phyloP scores from a whole-genome alignment of 2,329 filamentous ascomycete species.

The Pestalotiopsis fici region DNA sequence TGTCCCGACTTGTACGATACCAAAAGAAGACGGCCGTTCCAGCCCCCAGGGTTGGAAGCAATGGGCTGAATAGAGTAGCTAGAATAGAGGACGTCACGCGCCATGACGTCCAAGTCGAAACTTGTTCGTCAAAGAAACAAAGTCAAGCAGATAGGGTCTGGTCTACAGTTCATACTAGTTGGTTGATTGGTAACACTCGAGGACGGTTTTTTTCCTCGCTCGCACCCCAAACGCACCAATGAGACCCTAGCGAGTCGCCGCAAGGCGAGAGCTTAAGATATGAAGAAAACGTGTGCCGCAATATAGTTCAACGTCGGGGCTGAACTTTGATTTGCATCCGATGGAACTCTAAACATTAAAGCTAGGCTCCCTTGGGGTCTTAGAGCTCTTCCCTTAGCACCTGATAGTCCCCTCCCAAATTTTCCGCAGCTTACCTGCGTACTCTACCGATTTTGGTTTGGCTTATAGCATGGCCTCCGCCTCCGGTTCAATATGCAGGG shows the following conservation, averaged over 20 bases:
- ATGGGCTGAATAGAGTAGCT: neutral
- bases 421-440: too few species aligned
- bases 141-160: too few species aligned
- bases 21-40: too few species aligned
- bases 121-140: too few species aligned
- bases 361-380: too few species aligned
- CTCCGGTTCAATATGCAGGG: too few species aligned
- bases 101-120: neutral
- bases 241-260: neutral
- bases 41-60: neutral
- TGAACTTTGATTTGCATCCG: neutral
- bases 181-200: too few species aligned
- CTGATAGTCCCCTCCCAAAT: too few species aligned
- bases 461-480: too few species aligned
- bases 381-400: too few species aligned
- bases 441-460: too few species aligned
- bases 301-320: conserved; percentile 5
- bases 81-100: neutral
- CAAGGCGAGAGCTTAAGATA: neutral
- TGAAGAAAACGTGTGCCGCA: neutral
- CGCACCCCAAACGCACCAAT: neutral
- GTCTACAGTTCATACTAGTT: too few species aligned
- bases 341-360: neutral
- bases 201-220: neutral
- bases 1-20: neutral